Conservation (phyloP, 495 filamentous ascomycete genomes). For the Rhypophila decipiens region DNA sequence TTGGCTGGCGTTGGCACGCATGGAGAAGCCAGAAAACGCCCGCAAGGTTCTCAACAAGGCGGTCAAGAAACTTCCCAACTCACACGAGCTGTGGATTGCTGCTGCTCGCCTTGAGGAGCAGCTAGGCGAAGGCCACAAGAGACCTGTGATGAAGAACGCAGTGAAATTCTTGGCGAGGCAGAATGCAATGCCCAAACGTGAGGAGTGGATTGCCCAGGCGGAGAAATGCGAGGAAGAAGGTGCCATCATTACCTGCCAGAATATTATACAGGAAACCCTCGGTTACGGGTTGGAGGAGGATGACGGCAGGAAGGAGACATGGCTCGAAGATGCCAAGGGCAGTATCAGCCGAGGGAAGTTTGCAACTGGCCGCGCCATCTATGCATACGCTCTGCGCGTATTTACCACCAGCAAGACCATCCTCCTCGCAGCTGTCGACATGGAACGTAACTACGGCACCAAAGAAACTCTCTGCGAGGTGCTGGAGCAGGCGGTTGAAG, state of each 20-base stretch:
- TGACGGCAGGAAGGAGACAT: constrained; percentile 90
- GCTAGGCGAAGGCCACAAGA: constrained; percentile 60
- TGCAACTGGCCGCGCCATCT: constrained; percentile 88
- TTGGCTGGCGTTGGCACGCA: constrained; percentile 85
- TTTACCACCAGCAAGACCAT: constrained; percentile 77
- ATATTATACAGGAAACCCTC: constrained; percentile 87
- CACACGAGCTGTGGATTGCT: constrained; percentile 93
- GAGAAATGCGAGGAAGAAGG: constrained; percentile 93
- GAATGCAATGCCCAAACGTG: constrained; percentile 91
- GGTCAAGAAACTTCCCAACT: constrained; percentile 85
- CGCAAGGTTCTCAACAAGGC: constrained; percentile 93
- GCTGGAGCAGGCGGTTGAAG: constrained; percentile 88
- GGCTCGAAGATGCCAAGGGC: constrained; percentile 84
- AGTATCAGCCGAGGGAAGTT: constrained; percentile 73
- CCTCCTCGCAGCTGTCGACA: constrained; percentile 83
- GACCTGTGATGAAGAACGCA: constrained; percentile 91
- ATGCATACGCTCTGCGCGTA: constrained; percentile 80
- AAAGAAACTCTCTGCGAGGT: constrained; percentile 77
- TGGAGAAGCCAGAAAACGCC: constrained; percentile 84
- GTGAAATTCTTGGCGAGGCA: constrained; percentile 84
- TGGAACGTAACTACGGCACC: constrained; percentile 84
- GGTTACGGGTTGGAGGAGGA: constrained; percentile 94
- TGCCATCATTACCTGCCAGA: constrained; percentile 74
- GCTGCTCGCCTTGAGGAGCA: constrained; percentile 90
- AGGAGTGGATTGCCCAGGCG: constrained; percentile 94